phyloP scores from a whole-genome alignment of 257 asterid species.

The Capsicum pubescens region DNA sequence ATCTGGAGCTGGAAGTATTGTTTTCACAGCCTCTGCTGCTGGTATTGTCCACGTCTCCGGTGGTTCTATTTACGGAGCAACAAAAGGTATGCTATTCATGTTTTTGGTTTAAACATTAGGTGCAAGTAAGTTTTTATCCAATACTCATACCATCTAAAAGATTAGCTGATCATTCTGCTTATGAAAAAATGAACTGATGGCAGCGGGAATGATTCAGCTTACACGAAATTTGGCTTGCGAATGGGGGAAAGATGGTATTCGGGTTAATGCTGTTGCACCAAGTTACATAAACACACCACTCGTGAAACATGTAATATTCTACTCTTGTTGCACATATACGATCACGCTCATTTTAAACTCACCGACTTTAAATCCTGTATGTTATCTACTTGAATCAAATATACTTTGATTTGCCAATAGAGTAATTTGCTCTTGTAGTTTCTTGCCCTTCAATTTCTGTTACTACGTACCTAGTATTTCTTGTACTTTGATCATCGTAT shows the following conservation, averaged over 20 bases:
- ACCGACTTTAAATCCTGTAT: not conserved
- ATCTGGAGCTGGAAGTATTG: constrained; percentile 70
- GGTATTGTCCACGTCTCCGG: constrained; percentile 72
- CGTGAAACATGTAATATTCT: constrained; percentile 62
- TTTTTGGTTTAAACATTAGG: not conserved
- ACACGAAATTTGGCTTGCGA: constrained; percentile 89
- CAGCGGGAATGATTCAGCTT: constrained; percentile 94
- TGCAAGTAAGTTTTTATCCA: not conserved
- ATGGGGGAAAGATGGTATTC: constrained; percentile 90
- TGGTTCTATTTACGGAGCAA: constrained; percentile 88
- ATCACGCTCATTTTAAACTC: too few relatives aligned
- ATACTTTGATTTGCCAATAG: not conserved
- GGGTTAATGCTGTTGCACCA: constrained; percentile 92
- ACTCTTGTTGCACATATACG: not conserved
- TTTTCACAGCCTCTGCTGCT: constrained; percentile 81
- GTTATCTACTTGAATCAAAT: not conserved
- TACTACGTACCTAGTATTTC: too few relatives aligned
- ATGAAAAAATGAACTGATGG: not conserved
- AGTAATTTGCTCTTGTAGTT: too few relatives aligned
- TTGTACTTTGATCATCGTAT: too few relatives aligned
- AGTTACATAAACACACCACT: constrained; percentile 88
- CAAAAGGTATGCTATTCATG: constrained; percentile 58
- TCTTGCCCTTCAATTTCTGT: too few relatives aligned
- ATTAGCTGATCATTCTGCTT: not conserved
- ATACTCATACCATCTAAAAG: not conserved